These are phyloP conservation scores for Fomitopsis pinicola DNA, from an alignment of 1,284 basidiomycete species.

Conservation along the genomic window DNA sequence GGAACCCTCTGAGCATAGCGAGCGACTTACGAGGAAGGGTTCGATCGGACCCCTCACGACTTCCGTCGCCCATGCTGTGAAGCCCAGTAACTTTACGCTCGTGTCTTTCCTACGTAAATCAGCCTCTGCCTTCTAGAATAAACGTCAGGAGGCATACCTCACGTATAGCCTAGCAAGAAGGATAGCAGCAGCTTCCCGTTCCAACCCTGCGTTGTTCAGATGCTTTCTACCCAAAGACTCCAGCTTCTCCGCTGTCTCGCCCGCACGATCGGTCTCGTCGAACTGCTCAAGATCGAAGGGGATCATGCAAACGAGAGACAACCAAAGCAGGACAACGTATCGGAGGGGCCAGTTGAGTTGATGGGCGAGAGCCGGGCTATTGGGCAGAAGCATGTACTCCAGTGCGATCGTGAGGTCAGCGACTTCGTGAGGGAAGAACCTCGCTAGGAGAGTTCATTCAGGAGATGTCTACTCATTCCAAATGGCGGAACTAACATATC, in stretches of 20 bases:
- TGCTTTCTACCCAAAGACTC: slow-evolving; percentile 60
- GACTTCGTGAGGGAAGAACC: slow-evolving; percentile 90
- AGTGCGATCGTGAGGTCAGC: slow-evolving; percentile 77
- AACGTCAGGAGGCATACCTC: slow-evolving; percentile 44
- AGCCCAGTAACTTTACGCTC: slow-evolving; percentile 40
- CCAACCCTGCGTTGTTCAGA: slow-evolving; percentile 70
- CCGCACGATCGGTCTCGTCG: slow-evolving; percentile 50
- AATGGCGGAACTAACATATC: slow-evolving; percentile 61
- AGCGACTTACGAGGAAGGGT: slow-evolving; percentile 46
- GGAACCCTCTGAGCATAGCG: background rate
- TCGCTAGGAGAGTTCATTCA: slow-evolving; percentile 44
- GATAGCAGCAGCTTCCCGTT: slow-evolving; percentile 74
- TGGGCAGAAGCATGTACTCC: slow-evolving; percentile 52
- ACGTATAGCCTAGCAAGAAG: slow-evolving; percentile 75
- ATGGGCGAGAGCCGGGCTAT: slow-evolving; percentile 40
- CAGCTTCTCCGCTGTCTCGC: slow-evolving; percentile 49
- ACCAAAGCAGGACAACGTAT: slow-evolving; percentile 87
- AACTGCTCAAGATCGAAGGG: slow-evolving; percentile 91
- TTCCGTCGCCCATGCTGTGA: slow-evolving; percentile 46
- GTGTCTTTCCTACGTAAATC: slow-evolving; percentile 56
- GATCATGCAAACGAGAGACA: slow-evolving; percentile 90
- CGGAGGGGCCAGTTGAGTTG: slow-evolving; percentile 72
- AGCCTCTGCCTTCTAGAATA: background rate
- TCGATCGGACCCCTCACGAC: slow-evolving; percentile 34
- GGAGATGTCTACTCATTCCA: background rate